Evolutionary conservation across 345 rosid genomes (phyloP).

Genomic region (Gossypium herbaceum): DNA sequence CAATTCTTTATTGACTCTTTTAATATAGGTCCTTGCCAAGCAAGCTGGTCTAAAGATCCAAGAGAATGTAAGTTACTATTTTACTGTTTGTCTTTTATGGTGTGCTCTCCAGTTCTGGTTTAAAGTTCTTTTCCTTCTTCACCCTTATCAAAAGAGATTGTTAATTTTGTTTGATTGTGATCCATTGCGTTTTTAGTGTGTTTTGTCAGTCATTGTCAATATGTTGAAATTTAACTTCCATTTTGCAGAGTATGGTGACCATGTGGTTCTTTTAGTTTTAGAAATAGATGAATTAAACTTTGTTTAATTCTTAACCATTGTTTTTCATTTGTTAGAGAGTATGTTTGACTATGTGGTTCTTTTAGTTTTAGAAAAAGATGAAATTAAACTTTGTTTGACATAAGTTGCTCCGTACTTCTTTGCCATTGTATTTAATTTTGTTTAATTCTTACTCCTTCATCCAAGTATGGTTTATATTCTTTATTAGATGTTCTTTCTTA

Average conservation of each 20-base stretch:
- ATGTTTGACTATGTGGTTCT: not conserved
- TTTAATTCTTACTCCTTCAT: not conserved
- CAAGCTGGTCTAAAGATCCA: constrained; percentile 93
- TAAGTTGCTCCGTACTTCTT: not conserved
- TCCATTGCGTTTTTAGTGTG: not conserved
- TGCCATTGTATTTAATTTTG: not conserved
- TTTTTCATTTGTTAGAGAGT: not conserved
- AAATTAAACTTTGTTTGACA: not conserved
- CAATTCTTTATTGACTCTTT: constrained; percentile 2
- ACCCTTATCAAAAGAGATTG: not conserved
- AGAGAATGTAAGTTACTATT: constrained; percentile 60
- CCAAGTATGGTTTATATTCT: not conserved
- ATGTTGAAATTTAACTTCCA: not conserved
- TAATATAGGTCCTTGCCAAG: constrained; percentile 74
- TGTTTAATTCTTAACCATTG: not conserved
- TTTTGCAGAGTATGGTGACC: not conserved
- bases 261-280: constrained; percentile 1
- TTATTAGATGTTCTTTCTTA: not conserved
- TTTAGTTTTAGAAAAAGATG: not conserved
- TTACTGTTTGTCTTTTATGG: not conserved
- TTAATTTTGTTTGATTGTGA: not conserved
- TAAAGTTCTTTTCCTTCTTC: not conserved
- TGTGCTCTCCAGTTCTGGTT: not conserved
- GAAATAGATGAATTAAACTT: not conserved
- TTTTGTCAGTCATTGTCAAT: not conserved